phyloP scores from a whole-genome alignment of 2,329 filamentous ascomycete species.

The Colletotrichum camelliae region DNA sequence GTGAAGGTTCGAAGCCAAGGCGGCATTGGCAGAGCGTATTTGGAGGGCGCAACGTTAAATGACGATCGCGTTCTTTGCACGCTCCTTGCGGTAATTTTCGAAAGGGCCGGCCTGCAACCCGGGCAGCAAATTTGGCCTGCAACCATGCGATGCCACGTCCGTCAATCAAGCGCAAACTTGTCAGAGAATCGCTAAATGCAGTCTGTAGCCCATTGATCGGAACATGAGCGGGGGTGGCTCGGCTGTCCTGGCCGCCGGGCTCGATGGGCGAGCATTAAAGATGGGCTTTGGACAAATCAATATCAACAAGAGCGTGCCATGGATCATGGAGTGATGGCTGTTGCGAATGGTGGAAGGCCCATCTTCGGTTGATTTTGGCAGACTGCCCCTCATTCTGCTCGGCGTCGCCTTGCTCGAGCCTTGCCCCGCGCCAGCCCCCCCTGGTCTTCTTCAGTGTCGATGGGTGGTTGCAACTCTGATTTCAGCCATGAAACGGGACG shows the following conservation, averaged over 20 bases:
- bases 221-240: neutral
- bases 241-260: neutral
- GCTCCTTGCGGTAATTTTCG: neutral
- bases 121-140: neutral
- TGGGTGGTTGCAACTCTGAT: neutral
- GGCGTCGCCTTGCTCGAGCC: neutral
- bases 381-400: neutral
- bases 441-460: neutral
- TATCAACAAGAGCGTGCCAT: neutral
- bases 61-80: neutral
- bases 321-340: neutral
- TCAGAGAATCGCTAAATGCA: neutral
- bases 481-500: constrained; percentile 19
- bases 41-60: neutral
- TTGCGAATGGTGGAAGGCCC: neutral
- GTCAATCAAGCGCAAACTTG: constrained; percentile 1
- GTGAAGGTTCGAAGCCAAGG: neutral
- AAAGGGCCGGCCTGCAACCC: neutral
- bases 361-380: neutral
- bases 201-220: neutral
- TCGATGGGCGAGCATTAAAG: neutral
- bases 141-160: neutral
- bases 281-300: constrained; percentile 1
- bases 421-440: neutral
- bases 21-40: neutral